phyloP scores from a whole-genome alignment of 441 rosid genomes.

The Bruguiera hainesii region DNA sequence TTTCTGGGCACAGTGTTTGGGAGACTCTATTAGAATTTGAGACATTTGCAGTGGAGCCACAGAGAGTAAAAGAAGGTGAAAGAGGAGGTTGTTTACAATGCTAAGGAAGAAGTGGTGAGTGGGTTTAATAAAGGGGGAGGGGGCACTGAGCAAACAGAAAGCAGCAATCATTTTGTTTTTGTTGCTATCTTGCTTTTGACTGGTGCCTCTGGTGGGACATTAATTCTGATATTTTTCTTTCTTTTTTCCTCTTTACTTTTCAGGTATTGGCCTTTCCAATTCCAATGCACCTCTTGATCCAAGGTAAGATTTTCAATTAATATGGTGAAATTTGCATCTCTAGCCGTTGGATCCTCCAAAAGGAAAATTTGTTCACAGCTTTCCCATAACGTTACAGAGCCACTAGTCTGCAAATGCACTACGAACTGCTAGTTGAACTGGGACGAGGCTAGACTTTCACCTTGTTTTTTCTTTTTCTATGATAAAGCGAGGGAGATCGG shows the following conservation, averaged over 20 bases:
- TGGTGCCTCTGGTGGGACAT: constrained; percentile 10
- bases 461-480: no score
- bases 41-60: constrained; percentile 48
- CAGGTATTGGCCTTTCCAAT: no score
- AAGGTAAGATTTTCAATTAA: not conserved
- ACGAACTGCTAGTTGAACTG: not conserved
- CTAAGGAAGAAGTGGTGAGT: constrained; percentile 15
- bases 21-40: constrained; percentile 38
- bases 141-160: constrained; percentile 7
- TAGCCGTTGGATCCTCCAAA: constrained; percentile 7
- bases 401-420: not conserved
- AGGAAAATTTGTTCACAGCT: not conserved
- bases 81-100: constrained; percentile 20
- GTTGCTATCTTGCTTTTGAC: constrained; percentile 27
- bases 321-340: not conserved
- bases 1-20: constrained; percentile 52
- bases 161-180: constrained; percentile 31
- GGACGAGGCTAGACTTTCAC: constrained; percentile 7
- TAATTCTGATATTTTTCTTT: not conserved
- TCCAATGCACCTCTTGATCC: not conserved
- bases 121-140: constrained; percentile 19
- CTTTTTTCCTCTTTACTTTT: not conserved
- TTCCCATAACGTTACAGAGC: not conserved
- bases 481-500: no score
- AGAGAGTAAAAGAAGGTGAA: not conserved